Conservation (phyloP, 202 grass and related monocot species). For the Panicum hallii region DNA sequence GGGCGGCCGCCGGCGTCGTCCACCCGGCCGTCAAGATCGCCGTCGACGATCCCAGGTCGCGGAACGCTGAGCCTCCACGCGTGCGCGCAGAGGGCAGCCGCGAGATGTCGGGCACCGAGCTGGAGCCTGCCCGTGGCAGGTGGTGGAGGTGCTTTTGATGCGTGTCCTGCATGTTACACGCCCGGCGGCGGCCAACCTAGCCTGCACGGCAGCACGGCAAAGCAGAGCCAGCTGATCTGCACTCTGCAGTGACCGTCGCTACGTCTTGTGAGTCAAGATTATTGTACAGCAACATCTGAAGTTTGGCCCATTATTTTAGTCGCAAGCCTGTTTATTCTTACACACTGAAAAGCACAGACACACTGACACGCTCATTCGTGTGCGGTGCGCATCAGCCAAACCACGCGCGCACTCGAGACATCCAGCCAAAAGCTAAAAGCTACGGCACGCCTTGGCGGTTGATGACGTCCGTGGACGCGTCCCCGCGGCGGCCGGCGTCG, state of each 20-base stretch:
- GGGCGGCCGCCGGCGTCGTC: too few species aligned
- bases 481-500: neutral
- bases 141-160: neutral
- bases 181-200: too few species aligned
- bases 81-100: too few species aligned
- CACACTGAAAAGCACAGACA: neutral
- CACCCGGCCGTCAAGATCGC: neutral
- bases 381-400: neutral
- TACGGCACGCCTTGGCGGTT: slow-evolving; percentile 57
- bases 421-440: neutral
- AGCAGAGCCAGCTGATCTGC: neutral
- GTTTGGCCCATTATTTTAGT: neutral
- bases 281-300: neutral
- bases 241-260: too few species aligned
- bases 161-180: neutral
- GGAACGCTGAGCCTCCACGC: neutral
- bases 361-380: neutral
- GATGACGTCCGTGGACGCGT: slow-evolving; percentile 42
- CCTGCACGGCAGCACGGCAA: neutral
- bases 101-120: too few species aligned
- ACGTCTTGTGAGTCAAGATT: too few species aligned
- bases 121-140: neutral
- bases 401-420: neutral
- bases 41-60: neutral
- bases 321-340: neutral